Evolutionary conservation across 305 asterid genomes (phyloP), one percentile per base, ranked within the genome.

Genomic region (Solanum hybrid): DNA sequence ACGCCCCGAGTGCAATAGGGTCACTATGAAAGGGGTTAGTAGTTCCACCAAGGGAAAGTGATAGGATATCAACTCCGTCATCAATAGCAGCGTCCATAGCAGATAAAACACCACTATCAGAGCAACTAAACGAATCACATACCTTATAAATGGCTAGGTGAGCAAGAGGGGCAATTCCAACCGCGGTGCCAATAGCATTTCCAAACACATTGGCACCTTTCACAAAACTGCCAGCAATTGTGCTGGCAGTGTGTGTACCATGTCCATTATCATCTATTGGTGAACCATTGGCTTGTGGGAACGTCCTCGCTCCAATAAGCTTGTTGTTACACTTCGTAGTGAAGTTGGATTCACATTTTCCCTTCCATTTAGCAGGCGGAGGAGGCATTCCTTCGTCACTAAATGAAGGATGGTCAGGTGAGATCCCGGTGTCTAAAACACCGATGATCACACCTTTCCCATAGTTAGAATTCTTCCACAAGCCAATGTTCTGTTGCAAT

Each of bases 31-130:
- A 94, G 3, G 90, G 89, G 1, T 3, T n/a, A 3, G 94, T 64
- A 16, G 22, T 61, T 16, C 93, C 94, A 4, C 95, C 94, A 0
- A 94, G 87, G 16, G 95, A 94, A 14, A 94, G 90, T 0, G 96
- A 94, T 34, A 94, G 92, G 89, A 94, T 92, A 34, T 94, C 94
- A 10, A 94, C 96, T 3, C 95, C 96, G 14, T 94, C 95, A 5
- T 91, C 94, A 12, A 94, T 89, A 0, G 96, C 95, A 2, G 93
- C 93, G 16, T 94, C 96, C 93, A 93, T 91, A 6, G 93, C 95
- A 2, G 95, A 95, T 69, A 94, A 34, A 79, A 94, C 90, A 83
- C 90, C 95, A 1, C 89, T 89, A 14, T 91, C 95, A 14, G 64
- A 16, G 31, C 95, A 93, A 4, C 92, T 92, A 0, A 18, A 80